Evolutionary conservation across 2,329 filamentous ascomycete species (phyloP), one percentile per base, ranked within the genome.

Genomic region (Keithomyces neogunnii): DNA sequence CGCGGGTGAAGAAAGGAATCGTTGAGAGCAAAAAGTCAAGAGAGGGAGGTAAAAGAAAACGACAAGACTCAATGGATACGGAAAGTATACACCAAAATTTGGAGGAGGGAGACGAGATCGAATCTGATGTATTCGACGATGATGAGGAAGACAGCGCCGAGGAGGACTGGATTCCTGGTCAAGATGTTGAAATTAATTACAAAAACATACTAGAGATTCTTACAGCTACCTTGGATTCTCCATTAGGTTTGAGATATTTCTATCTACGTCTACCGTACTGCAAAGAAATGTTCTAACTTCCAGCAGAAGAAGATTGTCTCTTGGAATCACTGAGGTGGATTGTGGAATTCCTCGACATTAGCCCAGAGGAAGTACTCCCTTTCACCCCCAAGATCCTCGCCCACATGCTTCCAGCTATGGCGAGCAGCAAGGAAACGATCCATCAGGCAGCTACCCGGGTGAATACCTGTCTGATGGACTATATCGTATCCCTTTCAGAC

Each of bases 131-230:
- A 28, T 73, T 73, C 32, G 73, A 74, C n/a, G 80, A 82, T 4
- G 76, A 78, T 2, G 78, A 77, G 35, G 79, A 79, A 32, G 71
- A 76, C 13, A 84, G 82, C 55, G 83, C 80, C 44, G 91, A 96
- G 60, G 91, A 91, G 54, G 93, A 97, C 63, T 99, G 92, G 90
- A 85, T 97, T 45, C 95, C 95, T 0, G 93, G 95, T 1, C 93
- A 99, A 69, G 93, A 99, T 66, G 90, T 96, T 6, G 86, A 95
- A 53, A 88, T 99, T 55, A 92, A 97, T 67, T 89, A 96, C 68
- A 84, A 88, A 54, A 89, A 86, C 58, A 95, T 99, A 36, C 72
- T 99, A 46, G 88, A 95, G 59, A 99, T 97, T 50, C 71, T 99
- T 42, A 90, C 95, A 2, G 84, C 85, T 10, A 96, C 93, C 56